These are phyloP conservation scores for Misopates orontium DNA, from an alignment of 257 asterid species.

Conservation along the genomic window DNA sequence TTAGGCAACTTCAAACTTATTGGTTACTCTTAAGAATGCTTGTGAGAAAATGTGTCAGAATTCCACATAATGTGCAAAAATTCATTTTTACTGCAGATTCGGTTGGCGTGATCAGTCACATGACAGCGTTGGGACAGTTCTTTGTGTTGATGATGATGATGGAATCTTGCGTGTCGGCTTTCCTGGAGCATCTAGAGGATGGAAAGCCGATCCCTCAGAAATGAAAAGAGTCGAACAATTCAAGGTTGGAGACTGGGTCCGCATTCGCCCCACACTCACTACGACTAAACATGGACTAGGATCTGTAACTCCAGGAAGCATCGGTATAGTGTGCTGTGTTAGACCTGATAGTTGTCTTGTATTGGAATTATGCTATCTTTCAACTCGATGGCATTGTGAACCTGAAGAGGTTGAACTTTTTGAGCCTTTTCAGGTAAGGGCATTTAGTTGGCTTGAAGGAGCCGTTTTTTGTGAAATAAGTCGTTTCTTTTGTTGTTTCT, in stretches of 20 bases:
- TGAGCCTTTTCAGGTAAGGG: slow-evolving; percentile 89
- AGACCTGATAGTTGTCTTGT: slow-evolving; percentile 88
- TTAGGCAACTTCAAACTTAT: neutral
- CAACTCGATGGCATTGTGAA: slow-evolving; percentile 98
- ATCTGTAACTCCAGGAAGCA: slow-evolving; percentile 96
- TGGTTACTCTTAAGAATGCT: neutral
- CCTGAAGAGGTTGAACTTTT: slow-evolving; percentile 99
- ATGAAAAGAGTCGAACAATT: slow-evolving; percentile 99
- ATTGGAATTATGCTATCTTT: slow-evolving; percentile 91
- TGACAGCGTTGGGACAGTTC: slow-evolving; percentile 90
- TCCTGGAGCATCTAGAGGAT: slow-evolving; percentile 99
- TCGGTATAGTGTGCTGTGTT: slow-evolving; percentile 80
- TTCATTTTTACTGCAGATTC: slow-evolving; percentile 54
- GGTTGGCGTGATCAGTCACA: slow-evolving; percentile 98
- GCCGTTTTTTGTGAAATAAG: neutral
- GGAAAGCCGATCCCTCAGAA: slow-evolving; percentile 99
- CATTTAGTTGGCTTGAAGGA: slow-evolving; percentile 9
- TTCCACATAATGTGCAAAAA: slow-evolving; percentile 7
- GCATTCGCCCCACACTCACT: slow-evolving; percentile 90
- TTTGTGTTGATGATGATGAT: slow-evolving; percentile 92
- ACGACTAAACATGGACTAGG: slow-evolving; percentile 97
- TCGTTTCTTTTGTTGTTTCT: neutral
- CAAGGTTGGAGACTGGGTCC: slow-evolving; percentile 99
- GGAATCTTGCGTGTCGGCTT: slow-evolving; percentile 97
- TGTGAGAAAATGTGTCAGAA: neutral